Evolutionary conservation across 1,284 basidiomycete species (phyloP).

Genomic region (Melanopsichium pennsylvanicum): DNA sequence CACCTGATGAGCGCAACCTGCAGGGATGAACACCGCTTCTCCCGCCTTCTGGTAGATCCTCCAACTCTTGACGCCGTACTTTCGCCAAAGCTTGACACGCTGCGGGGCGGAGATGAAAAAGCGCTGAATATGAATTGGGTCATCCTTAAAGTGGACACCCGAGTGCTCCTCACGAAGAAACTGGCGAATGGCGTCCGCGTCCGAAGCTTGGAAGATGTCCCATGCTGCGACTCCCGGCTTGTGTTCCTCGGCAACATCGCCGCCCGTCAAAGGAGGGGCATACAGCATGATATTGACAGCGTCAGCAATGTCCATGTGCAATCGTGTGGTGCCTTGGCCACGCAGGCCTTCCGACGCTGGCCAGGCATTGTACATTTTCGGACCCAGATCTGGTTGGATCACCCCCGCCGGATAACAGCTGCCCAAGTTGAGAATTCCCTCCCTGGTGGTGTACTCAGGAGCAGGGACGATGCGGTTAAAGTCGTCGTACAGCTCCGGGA

Average conservation of each 20-base stretch:
- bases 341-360: conserved; percentile 67
- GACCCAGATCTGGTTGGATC: conserved; percentile 85
- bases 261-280: conserved; percentile 25
- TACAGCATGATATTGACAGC: conserved; percentile 82
- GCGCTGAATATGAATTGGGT: conserved; percentile 89
- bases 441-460: conserved; percentile 84
- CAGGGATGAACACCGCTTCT: conserved; percentile 94
- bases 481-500: conserved; percentile 87
- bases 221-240: conserved; percentile 83
- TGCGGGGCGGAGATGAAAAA: conserved; percentile 81
- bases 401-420: conserved; percentile 83
- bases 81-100: conserved; percentile 75
- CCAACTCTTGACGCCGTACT: conserved; percentile 78
- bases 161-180: conserved; percentile 72
- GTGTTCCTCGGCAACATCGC: conserved; percentile 32
- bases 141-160: conserved; percentile 68
- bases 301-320: conserved; percentile 97
- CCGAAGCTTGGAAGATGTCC: conserved; percentile 86
- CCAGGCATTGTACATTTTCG: conserved; percentile 70
- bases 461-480: conserved; percentile 83
- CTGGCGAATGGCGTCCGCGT: conserved; percentile 77
- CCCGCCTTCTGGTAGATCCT: conserved; percentile 87
- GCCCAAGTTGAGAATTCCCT: conserved; percentile 86
- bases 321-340: conserved; percentile 80
- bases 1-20: conserved; percentile 92